Evolutionary conservation across 768 basidiomycete genomes (phyloP), one percentile per base, ranked within the genome.

Genomic region (Phlegmacium glaucopus): DNA sequence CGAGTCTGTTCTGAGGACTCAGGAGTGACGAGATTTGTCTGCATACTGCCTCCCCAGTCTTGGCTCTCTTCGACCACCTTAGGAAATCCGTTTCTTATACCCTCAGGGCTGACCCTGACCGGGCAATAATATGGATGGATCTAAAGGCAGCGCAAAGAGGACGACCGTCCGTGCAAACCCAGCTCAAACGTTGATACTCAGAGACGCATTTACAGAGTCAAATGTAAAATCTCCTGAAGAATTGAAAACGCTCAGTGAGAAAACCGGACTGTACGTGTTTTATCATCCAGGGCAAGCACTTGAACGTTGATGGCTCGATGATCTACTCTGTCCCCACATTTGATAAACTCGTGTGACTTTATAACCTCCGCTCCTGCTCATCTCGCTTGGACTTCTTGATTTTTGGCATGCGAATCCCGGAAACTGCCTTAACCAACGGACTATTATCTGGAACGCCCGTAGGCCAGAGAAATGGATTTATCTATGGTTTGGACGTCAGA

Each of bases 391-490:
- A 9, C 25, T 29, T 47, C 15, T 25, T 16, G 9, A 13, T 26
- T 25, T 28, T 38, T 40, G 39, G 30, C 26, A 27, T 40, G 27
- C 37, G 13, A 27, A 43, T 26, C 6, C 13, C 35, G 27, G 11
- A n/a, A 18, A 10, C 18, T 15, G 13, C 13, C 13, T 8, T 32
- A 34, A 34, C n/a, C 32, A 34, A 10, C 6, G 32, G n/a, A 34
- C n/a, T n/a, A 34, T 34, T 6, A 3, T 34, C 10, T 16, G 12
- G 9, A 42, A 18, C 7, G 9, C 34, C 30, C 11, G 34, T 49
- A 69, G 70, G 28, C 56, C 67, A 22, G 17, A 39, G 17, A 64
- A 62, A 50, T 71, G 71, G 70, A 69, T 72, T 16, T 43, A 51
- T 26, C 60, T 62, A 26, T 72, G 68, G 69, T 66, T 66, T 26